Evolutionary conservation across 768 basidiomycete genomes (phyloP).

Genomic region (Calocera cornea): DNA sequence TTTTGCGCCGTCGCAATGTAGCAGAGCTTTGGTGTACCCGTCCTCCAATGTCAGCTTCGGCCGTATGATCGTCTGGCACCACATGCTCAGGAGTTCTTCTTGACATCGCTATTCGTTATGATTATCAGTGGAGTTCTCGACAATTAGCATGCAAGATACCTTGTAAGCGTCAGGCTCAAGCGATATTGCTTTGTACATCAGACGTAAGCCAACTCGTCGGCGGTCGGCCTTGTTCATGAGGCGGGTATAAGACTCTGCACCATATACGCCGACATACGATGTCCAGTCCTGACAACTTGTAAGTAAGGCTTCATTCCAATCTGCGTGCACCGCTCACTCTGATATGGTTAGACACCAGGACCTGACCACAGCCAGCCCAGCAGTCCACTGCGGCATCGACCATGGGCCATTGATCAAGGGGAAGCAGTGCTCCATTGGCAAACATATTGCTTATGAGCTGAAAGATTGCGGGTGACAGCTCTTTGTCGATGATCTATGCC

Average conservation of each 20-base stretch:
- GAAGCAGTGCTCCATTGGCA: conserved; percentile 17
- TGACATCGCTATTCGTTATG: not conserved
- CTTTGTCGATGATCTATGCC: conserved; percentile 35
- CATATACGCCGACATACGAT: conserved; percentile 37
- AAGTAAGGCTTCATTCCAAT: too few species aligned
- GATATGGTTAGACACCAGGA: conserved; percentile 41
- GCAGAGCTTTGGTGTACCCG: not conserved
- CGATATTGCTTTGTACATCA: conserved; percentile 43
- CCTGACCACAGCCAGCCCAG: conserved; percentile 58
- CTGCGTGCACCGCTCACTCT: conserved; percentile 26
- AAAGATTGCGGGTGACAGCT: conserved; percentile 42
- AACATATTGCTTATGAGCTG: conserved; percentile 40
- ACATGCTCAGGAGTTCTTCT: not conserved
- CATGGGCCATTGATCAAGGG: conserved; percentile 20
- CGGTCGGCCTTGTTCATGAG: conserved; percentile 39
- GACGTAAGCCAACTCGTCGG: conserved; percentile 46
- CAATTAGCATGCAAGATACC: conserved; percentile 27
- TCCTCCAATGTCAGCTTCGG: not conserved
- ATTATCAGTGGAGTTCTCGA: not conserved
- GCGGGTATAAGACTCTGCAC: conserved; percentile 41
- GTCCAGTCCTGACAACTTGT: conserved; percentile 42
- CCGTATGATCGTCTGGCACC: not conserved
- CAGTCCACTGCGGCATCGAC: conserved; percentile 51
- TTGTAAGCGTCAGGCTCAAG: conserved; percentile 48
- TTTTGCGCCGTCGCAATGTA: not conserved